phyloP scores from a whole-genome alignment of 495 filamentous ascomycete genomes.

The Venustampulla echinocandica region DNA sequence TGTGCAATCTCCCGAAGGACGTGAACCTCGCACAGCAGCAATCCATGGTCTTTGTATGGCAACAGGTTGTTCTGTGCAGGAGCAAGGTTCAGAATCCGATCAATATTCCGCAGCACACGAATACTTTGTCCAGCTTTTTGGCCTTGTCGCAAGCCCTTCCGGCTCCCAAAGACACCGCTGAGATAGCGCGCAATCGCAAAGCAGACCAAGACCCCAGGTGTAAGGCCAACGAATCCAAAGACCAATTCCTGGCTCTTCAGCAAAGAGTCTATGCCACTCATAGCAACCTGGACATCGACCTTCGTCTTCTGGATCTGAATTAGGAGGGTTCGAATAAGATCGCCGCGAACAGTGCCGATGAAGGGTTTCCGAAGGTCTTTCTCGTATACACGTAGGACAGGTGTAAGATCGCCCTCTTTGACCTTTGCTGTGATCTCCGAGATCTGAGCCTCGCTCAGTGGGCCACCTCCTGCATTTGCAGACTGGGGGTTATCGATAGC shows the following conservation, averaged over 20 bases:
- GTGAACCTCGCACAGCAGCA: conserved; percentile 82
- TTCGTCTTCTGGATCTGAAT: conserved; percentile 99
- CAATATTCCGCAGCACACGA: conserved; percentile 71
- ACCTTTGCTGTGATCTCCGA: conserved; percentile 65
- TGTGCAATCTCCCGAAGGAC: conserved; percentile 59
- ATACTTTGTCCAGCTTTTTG: conserved; percentile 55
- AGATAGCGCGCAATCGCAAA: conserved; percentile 69
- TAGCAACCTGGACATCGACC: conserved; percentile 92
- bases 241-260: conserved; percentile 94
- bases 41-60: conserved; percentile 81
- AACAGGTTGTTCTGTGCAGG: conserved; percentile 52
- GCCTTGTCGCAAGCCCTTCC: conserved; percentile 53
- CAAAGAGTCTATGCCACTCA: conserved; percentile 85
- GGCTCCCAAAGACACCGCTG: conserved; percentile 52
- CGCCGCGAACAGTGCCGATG: conserved; percentile 67
- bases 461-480: conserved; percentile 28
- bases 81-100: conserved; percentile 66
- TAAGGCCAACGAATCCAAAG: conserved; percentile 91
- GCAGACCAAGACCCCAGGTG: conserved; percentile 79
- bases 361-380: conserved; percentile 74
- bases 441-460: conserved; percentile 51
- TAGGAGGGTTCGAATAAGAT: conserved; percentile 80
- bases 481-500: conserved; percentile 62
- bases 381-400: conserved; percentile 84
- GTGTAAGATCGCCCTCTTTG: conserved; percentile 83